These are phyloP conservation scores for Talaromyces ruber DNA, from an alignment of 495 filamentous ascomycete genomes.

Conservation along the genomic window DNA sequence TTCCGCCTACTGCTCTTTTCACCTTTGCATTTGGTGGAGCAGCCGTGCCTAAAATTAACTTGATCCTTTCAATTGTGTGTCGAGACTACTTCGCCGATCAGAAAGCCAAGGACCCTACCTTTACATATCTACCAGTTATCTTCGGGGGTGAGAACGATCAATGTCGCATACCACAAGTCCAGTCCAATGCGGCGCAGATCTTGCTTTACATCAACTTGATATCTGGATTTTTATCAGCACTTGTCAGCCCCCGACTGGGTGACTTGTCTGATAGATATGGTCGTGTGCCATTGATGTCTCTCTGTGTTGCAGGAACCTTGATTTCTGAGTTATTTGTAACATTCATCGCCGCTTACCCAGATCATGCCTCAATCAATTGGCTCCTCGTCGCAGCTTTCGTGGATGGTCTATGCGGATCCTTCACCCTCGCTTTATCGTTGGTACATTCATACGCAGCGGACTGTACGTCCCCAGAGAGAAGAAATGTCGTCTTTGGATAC, in stretches of 20 bases:
- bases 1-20: slow-evolving; percentile 67
- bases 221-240: slow-evolving; percentile 60
- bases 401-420: slow-evolving; percentile 81
- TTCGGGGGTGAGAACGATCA: slow-evolving; percentile 61
- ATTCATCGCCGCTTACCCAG: slow-evolving; percentile 63
- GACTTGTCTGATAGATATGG: slow-evolving; percentile 85
- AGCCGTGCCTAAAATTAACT: slow-evolving; percentile 68
- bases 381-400: slow-evolving; percentile 64
- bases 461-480: slow-evolving; percentile 67
- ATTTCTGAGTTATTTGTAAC: slow-evolving; percentile 66
- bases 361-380: slow-evolving; percentile 59
- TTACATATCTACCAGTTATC: slow-evolving; percentile 54
- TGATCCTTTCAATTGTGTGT: slow-evolving; percentile 77
- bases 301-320: slow-evolving; percentile 59
- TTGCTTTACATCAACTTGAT: slow-evolving; percentile 63
- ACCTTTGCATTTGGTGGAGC: slow-evolving; percentile 78
- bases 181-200: slow-evolving; percentile 67
- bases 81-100: slow-evolving; percentile 64
- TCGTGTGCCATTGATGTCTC: slow-evolving; percentile 58
- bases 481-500: slow-evolving; percentile 81
- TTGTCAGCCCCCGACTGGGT: slow-evolving; percentile 76
- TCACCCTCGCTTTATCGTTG: slow-evolving; percentile 72
- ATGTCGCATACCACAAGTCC: slow-evolving; percentile 65
- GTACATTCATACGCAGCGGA: slow-evolving; percentile 81
- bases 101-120: slow-evolving; percentile 43